A percentile compares a stretch with the other conserved stretches of the same genome.
phyloP scores from a whole-genome alignment of 1,284 basidiomycete genomes.

The Xerocomus tenax region DNA sequence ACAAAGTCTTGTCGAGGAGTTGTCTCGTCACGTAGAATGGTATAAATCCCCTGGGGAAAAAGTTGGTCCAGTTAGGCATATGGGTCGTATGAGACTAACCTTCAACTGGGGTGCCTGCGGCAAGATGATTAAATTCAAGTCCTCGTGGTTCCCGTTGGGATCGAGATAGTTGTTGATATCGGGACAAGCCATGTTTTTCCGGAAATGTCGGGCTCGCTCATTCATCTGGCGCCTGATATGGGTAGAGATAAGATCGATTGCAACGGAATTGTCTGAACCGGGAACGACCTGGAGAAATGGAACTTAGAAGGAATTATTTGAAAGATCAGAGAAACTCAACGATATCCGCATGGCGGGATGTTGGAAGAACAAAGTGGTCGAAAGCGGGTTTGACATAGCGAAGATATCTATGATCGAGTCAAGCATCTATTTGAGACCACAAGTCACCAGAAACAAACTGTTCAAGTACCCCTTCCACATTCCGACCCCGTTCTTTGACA shows the following conservation, averaged over 20 bases:
- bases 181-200: constrained; percentile 59
- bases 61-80: constrained; percentile 37
- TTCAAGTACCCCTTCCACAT: constrained; percentile 79
- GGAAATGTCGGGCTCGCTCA: constrained; percentile 65
- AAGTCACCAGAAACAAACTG: constrained; percentile 47
- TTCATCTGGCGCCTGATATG: constrained; percentile 83
- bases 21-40: constrained; percentile 66
- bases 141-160: constrained; percentile 32
- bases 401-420: constrained; percentile 54
- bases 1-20: constrained; percentile 80
- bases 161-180: constrained; percentile 29
- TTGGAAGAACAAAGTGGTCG: constrained; percentile 91
- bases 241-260: constrained; percentile 88
- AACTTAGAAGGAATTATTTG: neutral
- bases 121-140: constrained; percentile 59
- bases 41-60: constrained; percentile 70
- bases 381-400: constrained; percentile 90
- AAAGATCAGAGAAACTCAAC: constrained; percentile 38
- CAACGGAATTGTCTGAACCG: constrained; percentile 78
- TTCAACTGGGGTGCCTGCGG: constrained; percentile 76
- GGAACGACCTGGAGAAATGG: constrained; percentile 69
- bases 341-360: constrained; percentile 80
- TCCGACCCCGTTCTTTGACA: constrained; percentile 78
- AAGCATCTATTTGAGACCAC: neutral
- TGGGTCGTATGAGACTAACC: constrained; percentile 36